Evolutionary conservation across 2,329 filamentous ascomycete species (phyloP), one percentile per base, ranked within the genome.

Genomic region (Diaporthe sp.): DNA sequence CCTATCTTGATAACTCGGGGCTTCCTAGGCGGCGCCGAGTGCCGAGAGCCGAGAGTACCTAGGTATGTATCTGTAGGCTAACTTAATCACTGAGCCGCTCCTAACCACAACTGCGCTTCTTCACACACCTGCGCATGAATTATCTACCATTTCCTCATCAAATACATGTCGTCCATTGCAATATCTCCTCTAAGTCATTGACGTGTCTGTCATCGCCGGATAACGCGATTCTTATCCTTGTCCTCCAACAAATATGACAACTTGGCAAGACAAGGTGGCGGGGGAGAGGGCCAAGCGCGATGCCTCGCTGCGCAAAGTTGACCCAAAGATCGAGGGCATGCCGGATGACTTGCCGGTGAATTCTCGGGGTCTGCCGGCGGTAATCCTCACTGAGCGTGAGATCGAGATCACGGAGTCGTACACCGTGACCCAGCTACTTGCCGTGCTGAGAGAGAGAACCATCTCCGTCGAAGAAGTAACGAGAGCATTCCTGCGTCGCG

Each of bases 241-340:
- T 34, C 19, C 53, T 57, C 13, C 53, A 12, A 19, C 53, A 57
- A n/a, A 57, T 10, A 57, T 57, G 53, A 34, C 13, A 17, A 57
- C 53, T 19, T 57, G 53, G 53, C 53, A 57, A 34, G 53, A 57
- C 10, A 57, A 57, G 53, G 53, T 57, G 53, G 53, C 53, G 53
- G 53, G 10, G 53, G 53, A 57, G 53, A 57, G 53, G 53, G 53
- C 28, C 15, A 57, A 57, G 53, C 53, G 53, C 53, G 25, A 31
- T 57, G 28, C 53, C 53, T 57, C 53, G 15, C 53, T 57, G 15
- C 53, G 13, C 53, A 57, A 57, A 57, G 53, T 57, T 12, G 53
- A 57, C 53, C 53, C 53, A 19, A 57, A 57, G 53, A 57, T 57
- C 53, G 53, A 57, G 53, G 53, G 53, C 53, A 57, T 57, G 53